Evolutionary conservation across 169 alveolate genomes (phyloP), one percentile per base, ranked within the genome.

Genomic region (Plasmodium inui): DNA sequence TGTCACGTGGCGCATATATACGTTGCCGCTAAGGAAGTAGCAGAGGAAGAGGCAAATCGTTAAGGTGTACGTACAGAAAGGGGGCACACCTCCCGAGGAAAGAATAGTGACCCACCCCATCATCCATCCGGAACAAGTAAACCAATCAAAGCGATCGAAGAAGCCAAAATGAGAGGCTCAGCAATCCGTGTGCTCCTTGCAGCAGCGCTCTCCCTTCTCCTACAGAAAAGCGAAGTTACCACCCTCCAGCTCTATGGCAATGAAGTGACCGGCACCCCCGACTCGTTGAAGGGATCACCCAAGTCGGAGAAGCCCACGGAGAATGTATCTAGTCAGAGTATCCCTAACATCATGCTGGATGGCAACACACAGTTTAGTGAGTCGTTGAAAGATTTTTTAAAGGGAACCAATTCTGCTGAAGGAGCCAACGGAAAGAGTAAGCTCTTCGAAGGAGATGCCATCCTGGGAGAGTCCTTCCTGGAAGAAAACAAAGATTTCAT

Each of bases 401-500:
- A 84, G 55, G 55, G 57, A 1, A 39, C 41, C 3, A 57, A 28
- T 50, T 19, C 55, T 55, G 85, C n/a, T 0, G 85, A 80, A 22
- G 57, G 30, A 39, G 9, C 9, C 46, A 80, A 17, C 28, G 57
- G 41, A 9, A 55, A n/a, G 10, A 74, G 12, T 4, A 46, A 84
- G 7, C 55, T 46, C 32, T 32, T 72, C 28, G 37, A 46, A 44
- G 78, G 46, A 3, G 93, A 84, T 34, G 76, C 46, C 8, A 39
- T 46, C 37, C 41, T 30, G 1, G 61, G 46, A 3, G 93, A 84
- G 17, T 32, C 46, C 1, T 84, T 84, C 41, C 19, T 84, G 3
- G 83, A 70, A 8, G 84, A 84, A 0, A 84, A 72, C 39, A 84
- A 84, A 37, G 83, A 84, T 12, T 84, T 84, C 10, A 84, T 84